A percentile compares a stretch with the other conserved stretches of the same genome.
phyloP scores from a whole-genome alignment of 192 early-diverging fungal genomes.

The Lunasporangiospora selenospora region DNA sequence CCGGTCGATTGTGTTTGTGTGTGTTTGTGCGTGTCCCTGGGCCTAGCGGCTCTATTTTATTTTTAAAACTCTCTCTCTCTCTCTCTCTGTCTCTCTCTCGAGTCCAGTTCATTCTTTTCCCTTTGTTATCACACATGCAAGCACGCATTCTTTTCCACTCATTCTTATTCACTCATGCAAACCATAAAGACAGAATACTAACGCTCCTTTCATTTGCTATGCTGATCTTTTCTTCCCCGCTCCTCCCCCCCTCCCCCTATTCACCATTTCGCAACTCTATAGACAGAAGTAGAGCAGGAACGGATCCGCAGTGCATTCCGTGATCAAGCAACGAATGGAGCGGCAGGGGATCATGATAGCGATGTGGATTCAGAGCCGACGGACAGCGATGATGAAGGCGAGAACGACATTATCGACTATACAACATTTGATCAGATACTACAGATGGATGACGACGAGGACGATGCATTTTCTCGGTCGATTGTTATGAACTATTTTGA shows the following conservation, averaged over 20 bases:
- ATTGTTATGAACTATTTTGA: slow-evolving; percentile 87
- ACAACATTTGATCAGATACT: slow-evolving; percentile 88
- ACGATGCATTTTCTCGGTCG: slow-evolving; percentile 80
- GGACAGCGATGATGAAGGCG: slow-evolving; percentile 11
- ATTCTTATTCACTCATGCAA: background rate
- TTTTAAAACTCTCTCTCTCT: background rate
- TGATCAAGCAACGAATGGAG: background rate
- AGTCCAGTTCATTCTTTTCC: no score
- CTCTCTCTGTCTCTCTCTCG: no score
- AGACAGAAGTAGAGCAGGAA: slow-evolving; percentile 20
- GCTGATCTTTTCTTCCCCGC: background rate
- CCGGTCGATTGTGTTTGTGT: slow-evolving; percentile 9
- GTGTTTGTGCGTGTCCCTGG: no score
- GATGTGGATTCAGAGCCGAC: slow-evolving; percentile 9
- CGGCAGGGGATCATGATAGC: no score
- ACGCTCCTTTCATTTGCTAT: no score
- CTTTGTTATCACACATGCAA: slow-evolving; percentile 2
- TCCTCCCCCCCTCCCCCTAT: background rate
- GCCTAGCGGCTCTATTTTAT: background rate
- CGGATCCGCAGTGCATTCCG: background rate
- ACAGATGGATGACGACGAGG: slow-evolving; percentile 95
- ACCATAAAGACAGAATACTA: background rate
- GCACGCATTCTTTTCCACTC: slow-evolving; percentile 1
- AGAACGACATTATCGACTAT: slow-evolving; percentile 70
- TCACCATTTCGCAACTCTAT: background rate